Base-by-base conservation (phyloP, 805 yeast species). In the Ogataea pini region DNA sequence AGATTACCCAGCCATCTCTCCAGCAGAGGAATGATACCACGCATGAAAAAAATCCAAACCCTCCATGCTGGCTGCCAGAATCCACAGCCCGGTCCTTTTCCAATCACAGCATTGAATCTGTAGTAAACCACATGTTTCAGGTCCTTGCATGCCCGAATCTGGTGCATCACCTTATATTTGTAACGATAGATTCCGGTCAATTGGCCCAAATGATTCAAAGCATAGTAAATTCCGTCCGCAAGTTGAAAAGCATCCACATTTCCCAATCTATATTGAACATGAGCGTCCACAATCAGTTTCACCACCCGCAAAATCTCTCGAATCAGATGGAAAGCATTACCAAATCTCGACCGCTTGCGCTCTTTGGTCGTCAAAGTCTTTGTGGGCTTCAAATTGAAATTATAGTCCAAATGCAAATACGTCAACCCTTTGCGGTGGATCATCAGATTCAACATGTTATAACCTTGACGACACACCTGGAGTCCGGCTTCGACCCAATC, bases 21-120 rank as follows among this genome's bases (percentile, higher is more conserved):
- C 14, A 94, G 71, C 44, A 94, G 67, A 0, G 99, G 99, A 19
- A 90, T 85, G 14, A 84, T 84, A 16, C 99, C 99, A 57, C 99
- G 76, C 70, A 94, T 68, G 67, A 92, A 92, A 45, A 83, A 86
- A 1, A 94, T 72, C 99, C 99, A 94, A 1, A 91, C 92, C 57
- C 97, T 73, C 99, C 98, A 94, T 1, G 97, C 88, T 0, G 99
- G 99, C 62, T 94, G 98, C 99, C 99, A 94, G 65, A 94, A 87
- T 1, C 99, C 99, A 71, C 96, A 88, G 0, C 99, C 99, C 1
- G 99, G 98, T 2, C 99, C 99, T 62, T 92, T 94, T 0, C 97
- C 97, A 20, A 94, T 86, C n/a, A 80, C 72, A 31, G 76, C 74
- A 62, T 94, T 94, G 71, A 94, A 94, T 52, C 85, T 75, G 54